These are phyloP conservation scores for Albugo laibachii DNA, from an alignment of 352 stramenopile species.

Conservation along the genomic window DNA sequence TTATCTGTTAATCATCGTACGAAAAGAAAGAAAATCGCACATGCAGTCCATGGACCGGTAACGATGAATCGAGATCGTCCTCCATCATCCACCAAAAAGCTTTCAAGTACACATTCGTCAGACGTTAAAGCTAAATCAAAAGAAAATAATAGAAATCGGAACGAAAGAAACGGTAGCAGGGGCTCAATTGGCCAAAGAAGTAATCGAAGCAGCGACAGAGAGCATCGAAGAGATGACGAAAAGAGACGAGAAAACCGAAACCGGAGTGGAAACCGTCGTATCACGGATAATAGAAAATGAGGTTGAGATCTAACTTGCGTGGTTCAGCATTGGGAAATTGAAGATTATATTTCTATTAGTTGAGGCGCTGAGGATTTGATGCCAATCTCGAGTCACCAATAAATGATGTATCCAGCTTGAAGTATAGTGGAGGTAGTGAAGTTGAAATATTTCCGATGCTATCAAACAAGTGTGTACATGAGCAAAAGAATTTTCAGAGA, in stretches of 20 bases:
- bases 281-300: background rate
- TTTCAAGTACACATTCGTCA: background rate
- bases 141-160: background rate
- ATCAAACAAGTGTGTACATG: background rate
- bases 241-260: constrained; percentile 1
- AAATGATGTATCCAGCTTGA: constrained; percentile 51
- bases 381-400: constrained; percentile 3
- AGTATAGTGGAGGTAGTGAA: constrained; percentile 36
- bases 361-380: background rate
- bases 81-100: too few relatives aligned
- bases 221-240: constrained; percentile 3
- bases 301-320: too few relatives aligned
- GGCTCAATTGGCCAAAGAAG: background rate
- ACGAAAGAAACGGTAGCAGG: background rate
- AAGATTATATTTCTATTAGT: too few relatives aligned
- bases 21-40: constrained; percentile 5
- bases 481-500: background rate
- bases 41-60: background rate
- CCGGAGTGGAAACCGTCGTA: constrained; percentile 1
- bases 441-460: constrained; percentile 35
- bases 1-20: constrained; percentile 25
- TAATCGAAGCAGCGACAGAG: background rate
- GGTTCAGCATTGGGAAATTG: too few relatives aligned
- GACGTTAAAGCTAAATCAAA: background rate
- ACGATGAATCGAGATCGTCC: background rate